Conservation (phyloP, 805 yeast genomes). For the Brettanomyces anomalus region DNA sequence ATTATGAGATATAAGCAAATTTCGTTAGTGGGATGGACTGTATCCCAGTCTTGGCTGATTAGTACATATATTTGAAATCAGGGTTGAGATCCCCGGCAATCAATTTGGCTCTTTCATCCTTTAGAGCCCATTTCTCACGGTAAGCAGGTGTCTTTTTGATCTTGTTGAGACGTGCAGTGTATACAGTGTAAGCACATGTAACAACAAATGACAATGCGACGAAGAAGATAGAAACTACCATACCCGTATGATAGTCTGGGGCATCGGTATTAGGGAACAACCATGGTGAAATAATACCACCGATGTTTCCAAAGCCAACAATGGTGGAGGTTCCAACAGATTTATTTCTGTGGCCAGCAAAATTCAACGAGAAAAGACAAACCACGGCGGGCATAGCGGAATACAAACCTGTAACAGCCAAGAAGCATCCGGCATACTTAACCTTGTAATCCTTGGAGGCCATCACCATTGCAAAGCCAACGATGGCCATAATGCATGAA, state of each 20-base stretch:
- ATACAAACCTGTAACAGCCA: slow-evolving; percentile 49
- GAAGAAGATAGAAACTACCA: slow-evolving; percentile 39
- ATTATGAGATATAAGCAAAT: too few species aligned
- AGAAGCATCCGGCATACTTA: slow-evolving; percentile 56
- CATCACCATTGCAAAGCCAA: slow-evolving; percentile 51
- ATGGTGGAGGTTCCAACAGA: slow-evolving; percentile 38
- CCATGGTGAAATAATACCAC: slow-evolving; percentile 57
- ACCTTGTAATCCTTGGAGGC: slow-evolving; percentile 24
- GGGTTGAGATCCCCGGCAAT: slow-evolving; percentile 33
- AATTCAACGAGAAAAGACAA: slow-evolving; percentile 56
- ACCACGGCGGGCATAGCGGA: slow-evolving; percentile 56
- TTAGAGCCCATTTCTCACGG: slow-evolving; percentile 20
- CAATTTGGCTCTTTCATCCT: slow-evolving; percentile 19
- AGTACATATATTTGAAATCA: slow-evolving; percentile 38
- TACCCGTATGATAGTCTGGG: slow-evolving; percentile 49
- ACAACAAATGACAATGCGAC: slow-evolving; percentile 31
- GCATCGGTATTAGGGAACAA: slow-evolving; percentile 45
- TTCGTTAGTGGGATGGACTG: too few species aligned
- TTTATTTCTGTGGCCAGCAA: slow-evolving; percentile 53
- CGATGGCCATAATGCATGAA: slow-evolving; percentile 31
- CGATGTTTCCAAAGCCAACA: slow-evolving; percentile 65
- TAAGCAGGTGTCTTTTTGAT: slow-evolving; percentile 26
- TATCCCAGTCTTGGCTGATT: slow-evolving; percentile 1
- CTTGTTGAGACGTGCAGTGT: slow-evolving; percentile 26
- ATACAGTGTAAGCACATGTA: slow-evolving; percentile 23